Base-by-base conservation (phyloP, 1,284 basidiomycete genomes). In the Omphalotus olearius region DNA sequence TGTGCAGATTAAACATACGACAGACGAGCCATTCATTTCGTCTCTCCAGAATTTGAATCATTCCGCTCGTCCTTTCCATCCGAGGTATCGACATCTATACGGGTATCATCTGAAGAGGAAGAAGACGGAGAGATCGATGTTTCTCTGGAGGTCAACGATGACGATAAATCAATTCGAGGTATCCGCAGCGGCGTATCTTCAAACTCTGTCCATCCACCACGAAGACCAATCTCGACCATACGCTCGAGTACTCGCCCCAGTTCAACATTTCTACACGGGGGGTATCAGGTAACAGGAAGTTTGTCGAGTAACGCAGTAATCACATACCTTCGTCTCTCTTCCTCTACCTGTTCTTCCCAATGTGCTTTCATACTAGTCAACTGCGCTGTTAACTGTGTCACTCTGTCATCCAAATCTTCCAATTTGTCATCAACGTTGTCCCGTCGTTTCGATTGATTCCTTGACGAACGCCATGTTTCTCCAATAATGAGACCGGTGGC, bases 401-500 rank as follows among this genome's bases (percentile, higher is more conserved):
- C 60, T 7, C 70, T 67, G 1, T 57, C 62, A 16, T 70, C 68
- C 3, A 91, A 71, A 1, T 75, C 74, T 4, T 90, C 86, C 26
- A 91, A 70, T 50, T 82, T 75, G 46, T 93, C 91, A 55, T 87
- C 81, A 2, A 94, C 84, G 45, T 73, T 71, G 60, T 91, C 89
- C 47, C 91, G 70, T 40, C 90, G 82, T 64, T 83, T 89, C 0
- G 80, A 78, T 54, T 87, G 76, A 60, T 79, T 91, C 33, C 88
- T 73, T 0, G 88, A 88, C 0, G 82, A 80, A 4, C 91, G 82
- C 74, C 81, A 93, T 37, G 83, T 73, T 67, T 95, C 91, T 3
- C 86, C 87, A 2, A 93, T 57, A 47, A 94, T 92, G 6, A 94
- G 71, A 0, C 71, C 69, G 0, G 85, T 85, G 0, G 90, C 91